Evolutionary conservation across 352 stramenopile species (phyloP), one percentile per base, ranked within the genome.

Genomic region (Phytophthora sp.): DNA sequence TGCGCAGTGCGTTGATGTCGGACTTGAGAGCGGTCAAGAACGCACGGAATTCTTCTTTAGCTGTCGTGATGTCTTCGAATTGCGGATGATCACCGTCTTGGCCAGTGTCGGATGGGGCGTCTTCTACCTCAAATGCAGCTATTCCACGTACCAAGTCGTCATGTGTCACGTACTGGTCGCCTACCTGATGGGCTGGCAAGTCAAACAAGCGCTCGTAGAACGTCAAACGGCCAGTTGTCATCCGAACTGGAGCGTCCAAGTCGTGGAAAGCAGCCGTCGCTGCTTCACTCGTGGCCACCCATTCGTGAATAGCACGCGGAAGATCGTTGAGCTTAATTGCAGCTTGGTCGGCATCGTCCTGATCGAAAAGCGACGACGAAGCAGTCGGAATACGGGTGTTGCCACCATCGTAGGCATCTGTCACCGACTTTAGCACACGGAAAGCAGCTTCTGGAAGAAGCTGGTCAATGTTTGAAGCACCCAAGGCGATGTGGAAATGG

Each of bases 401-500:
- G 24, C 30, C 52, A 13, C 45, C 57, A 18, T 71, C 33, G 26
- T 66, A 58, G 21, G 66, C 59, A 21, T 72, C 58, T 31, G 71
- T 69, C 6, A 89, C 35, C 9, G 80, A 76, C 51, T 90, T 88
- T 7, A 91, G 51, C 30, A 94, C 79, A 3, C 88, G 88, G 49
- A 93, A 95, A 21, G 84, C 76, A 12, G 86, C 88, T 53, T 95
- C 83, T 0, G 88, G 77, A 21, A 94, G 69, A 16, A 94, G 56
- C 36, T 93, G 88, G 33, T 94, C 84, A 16, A 88, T 80, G 44
- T 80, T 90, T 4, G 81, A 81, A 33, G 82, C 73, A 5, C 80
- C 79, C 4, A 94, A 66, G 11, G 84, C 82, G 55, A 96, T 96
- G 63, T 96, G 86, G 30, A 96, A 96, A 59, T 96, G 84, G 20